Evolutionary conservation across 2,329 filamentous ascomycete genomes (phyloP).

Genomic region (Aureobasidium mangrovei): DNA sequence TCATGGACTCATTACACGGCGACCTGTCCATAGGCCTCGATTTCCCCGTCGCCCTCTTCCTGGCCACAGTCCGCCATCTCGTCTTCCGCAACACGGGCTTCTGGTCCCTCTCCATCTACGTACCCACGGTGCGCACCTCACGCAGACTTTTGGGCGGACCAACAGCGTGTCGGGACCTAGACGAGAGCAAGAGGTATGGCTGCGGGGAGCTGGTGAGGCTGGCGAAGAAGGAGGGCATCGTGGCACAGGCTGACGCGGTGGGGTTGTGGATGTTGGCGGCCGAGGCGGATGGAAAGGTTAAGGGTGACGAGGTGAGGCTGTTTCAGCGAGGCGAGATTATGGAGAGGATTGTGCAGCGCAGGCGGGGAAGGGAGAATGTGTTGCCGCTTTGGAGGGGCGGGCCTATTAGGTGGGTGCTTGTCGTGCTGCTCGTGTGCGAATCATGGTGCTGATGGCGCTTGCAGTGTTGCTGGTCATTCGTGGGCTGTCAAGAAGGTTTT

Average conservation of each 20-base stretch:
- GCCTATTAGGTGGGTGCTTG: slow-evolving; percentile 22
- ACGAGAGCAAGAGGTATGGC: slow-evolving; percentile 25
- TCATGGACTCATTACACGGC: slow-evolving; percentile 28
- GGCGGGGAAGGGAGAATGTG: slow-evolving; percentile 26
- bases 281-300: slow-evolving; percentile 24
- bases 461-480: slow-evolving; percentile 23
- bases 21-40: slow-evolving; percentile 31
- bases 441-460: slow-evolving; percentile 2
- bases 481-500: slow-evolving; percentile 28
- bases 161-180: slow-evolving; percentile 18
- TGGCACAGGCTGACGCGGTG: slow-evolving; percentile 23
- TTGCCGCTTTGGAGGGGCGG: slow-evolving; percentile 30
- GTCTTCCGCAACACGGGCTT: slow-evolving; percentile 26
- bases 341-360: slow-evolving; percentile 22
- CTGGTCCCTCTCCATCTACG: slow-evolving; percentile 28
- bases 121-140: slow-evolving; percentile 24
- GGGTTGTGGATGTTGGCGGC: slow-evolving; percentile 28
- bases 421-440: background rate
- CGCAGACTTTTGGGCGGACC: slow-evolving; percentile 24
- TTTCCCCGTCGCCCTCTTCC: slow-evolving; percentile 27
- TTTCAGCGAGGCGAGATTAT: slow-evolving; percentile 27
- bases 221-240: slow-evolving; percentile 16
- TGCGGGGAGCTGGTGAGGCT: slow-evolving; percentile 22
- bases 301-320: slow-evolving; percentile 25
- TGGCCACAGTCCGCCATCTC: slow-evolving; percentile 27